Conservation (phyloP, 176 grass and related monocot species). For the Avena eriantha region DNA sequence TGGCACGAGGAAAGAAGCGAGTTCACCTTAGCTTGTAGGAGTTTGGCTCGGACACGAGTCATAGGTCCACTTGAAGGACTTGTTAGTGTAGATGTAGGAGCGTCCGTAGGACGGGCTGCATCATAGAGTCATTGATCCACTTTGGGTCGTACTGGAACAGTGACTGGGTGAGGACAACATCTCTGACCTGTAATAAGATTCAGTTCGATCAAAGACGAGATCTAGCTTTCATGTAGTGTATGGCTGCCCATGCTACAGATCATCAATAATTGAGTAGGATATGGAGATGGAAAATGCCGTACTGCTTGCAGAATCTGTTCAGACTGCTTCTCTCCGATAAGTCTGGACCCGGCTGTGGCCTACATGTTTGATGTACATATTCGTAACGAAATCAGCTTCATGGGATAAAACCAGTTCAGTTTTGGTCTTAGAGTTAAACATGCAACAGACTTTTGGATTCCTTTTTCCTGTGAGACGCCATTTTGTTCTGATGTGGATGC, state of each 20-base stretch:
- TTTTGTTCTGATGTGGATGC: too few relatives aligned
- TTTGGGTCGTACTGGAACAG: neutral
- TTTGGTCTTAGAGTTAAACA: neutral
- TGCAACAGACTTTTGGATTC: too few relatives aligned
- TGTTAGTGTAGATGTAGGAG: too few relatives aligned
- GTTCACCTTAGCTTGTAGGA: too few relatives aligned
- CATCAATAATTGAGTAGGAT: neutral
- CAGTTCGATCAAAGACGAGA: neutral
- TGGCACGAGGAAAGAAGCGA: too few relatives aligned
- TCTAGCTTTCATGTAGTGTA: neutral
- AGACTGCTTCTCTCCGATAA: conserved; percentile 45
- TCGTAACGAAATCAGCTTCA: neutral
- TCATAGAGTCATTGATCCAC: conserved; percentile 46
- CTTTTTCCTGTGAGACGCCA: too few relatives aligned
- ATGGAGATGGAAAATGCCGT: neutral
- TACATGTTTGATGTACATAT: neutral
- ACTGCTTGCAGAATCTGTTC: conserved; percentile 55
- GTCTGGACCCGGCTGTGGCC: conserved; percentile 54
- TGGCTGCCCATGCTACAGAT: neutral
- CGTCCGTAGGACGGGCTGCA: too few relatives aligned
- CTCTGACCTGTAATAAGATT: conserved; percentile 33
- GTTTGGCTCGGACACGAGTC: too few relatives aligned
- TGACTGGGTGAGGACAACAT: conserved; percentile 39
- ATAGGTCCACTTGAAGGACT: too few relatives aligned
- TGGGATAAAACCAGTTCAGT: neutral